Conservation (phyloP, 2,329 filamentous ascomycete genomes). For the Penicillium sp. region DNA sequence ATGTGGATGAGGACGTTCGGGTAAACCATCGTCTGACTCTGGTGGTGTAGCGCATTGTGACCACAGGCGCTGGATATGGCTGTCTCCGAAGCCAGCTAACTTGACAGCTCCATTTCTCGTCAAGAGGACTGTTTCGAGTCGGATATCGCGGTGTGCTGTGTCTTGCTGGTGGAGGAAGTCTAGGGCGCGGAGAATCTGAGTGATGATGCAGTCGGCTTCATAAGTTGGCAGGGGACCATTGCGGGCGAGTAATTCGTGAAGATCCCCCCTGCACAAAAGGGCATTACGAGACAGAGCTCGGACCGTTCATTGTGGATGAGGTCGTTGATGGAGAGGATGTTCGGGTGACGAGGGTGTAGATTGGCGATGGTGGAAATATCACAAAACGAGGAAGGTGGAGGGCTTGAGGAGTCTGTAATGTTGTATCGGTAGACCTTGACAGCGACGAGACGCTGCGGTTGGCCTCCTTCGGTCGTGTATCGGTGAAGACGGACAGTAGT, state of each 20-base stretch:
- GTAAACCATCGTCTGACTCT: background rate
- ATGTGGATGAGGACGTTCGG: conserved; percentile 4
- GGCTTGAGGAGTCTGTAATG: conserved; percentile 4
- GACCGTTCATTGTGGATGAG: conserved; percentile 26
- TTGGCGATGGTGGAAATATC: conserved; percentile 8
- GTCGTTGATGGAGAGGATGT: conserved; percentile 28
- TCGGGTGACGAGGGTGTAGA: conserved; percentile 27
- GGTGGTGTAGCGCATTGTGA: conserved; percentile 9
- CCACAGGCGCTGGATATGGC: conserved; percentile 69
- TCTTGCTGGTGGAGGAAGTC: conserved; percentile 72
- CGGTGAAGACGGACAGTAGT: conserved; percentile 27
- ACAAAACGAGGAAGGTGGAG: background rate
- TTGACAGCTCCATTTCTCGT: conserved; percentile 77
- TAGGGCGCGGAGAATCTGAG: conserved; percentile 49
- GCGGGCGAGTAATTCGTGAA: conserved; percentile 78
- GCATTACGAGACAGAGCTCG: conserved; percentile 30
- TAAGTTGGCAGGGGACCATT: conserved; percentile 72
- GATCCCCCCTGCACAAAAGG: conserved; percentile 73
- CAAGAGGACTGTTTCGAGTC: conserved; percentile 90
- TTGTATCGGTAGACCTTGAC: conserved; percentile 30
- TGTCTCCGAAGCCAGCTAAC: conserved; percentile 84
- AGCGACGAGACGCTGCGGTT: conserved; percentile 19
- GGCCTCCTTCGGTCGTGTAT: conserved; percentile 2
- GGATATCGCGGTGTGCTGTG: conserved; percentile 90
- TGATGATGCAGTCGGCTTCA: conserved; percentile 88